These are phyloP conservation scores for Talaromyces trachyspermus DNA, from an alignment of 495 filamentous ascomycete species.

Conservation along the genomic window DNA sequence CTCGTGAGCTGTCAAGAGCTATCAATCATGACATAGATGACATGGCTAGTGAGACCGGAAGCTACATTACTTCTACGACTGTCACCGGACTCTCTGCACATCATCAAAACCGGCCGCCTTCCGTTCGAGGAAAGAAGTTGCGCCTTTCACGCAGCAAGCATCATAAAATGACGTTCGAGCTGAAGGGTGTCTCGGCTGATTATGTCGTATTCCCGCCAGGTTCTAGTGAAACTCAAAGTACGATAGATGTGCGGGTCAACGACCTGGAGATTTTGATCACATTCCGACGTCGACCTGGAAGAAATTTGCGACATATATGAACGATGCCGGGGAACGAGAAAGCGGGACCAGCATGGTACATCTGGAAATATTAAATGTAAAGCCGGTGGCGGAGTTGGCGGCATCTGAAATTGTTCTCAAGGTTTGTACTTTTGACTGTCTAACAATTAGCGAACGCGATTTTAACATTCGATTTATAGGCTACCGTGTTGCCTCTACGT, in stretches of 20 bases:
- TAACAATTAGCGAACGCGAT: background rate
- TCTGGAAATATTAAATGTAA: conserved; percentile 78
- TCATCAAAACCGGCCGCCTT: conserved; percentile 39
- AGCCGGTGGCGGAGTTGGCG: conserved; percentile 71
- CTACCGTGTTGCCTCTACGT: conserved; percentile 75
- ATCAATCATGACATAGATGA: conserved; percentile 89
- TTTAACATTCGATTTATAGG: conserved; percentile 38
- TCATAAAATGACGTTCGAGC: conserved; percentile 93
- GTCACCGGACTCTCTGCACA: conserved; percentile 53
- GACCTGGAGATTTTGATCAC: conserved; percentile 89
- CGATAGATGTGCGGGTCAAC: conserved; percentile 70
- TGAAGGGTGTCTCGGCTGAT: conserved; percentile 79
- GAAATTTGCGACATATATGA: conserved; percentile 92
- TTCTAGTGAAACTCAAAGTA: conserved; percentile 74
- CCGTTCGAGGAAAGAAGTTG: conserved; percentile 48
- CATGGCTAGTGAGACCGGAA: conserved; percentile 78
- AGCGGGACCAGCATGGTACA: conserved; percentile 82
- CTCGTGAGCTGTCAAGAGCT: conserved; percentile 65
- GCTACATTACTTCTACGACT: conserved; percentile 65
- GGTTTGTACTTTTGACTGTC: conserved; percentile 27
- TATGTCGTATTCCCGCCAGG: conserved; percentile 74
- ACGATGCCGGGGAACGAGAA: conserved; percentile 76
- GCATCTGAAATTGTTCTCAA: conserved; percentile 88
- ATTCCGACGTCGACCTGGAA: conserved; percentile 95
- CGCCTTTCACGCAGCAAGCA: conserved; percentile 77